Conservation (phyloP, 495 filamentous ascomycete genomes). For the Staphylotrichum tortipilum region DNA sequence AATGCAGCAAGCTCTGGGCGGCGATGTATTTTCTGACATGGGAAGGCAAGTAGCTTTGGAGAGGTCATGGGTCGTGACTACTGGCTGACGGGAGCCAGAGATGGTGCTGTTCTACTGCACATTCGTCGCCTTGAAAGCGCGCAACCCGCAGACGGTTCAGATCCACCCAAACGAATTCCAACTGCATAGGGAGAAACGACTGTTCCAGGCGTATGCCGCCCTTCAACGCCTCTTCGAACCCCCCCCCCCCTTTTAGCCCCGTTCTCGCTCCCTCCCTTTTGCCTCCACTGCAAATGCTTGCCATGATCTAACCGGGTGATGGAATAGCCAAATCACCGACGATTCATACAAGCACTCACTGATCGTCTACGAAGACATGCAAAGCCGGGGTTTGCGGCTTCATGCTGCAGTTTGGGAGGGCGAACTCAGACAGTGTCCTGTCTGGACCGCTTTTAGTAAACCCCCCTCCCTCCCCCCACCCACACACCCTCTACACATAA, state of each 20-base stretch:
- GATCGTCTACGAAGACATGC: slow-evolving; percentile 59
- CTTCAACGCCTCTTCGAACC: no score
- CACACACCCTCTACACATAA: no score
- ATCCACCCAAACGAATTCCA: slow-evolving; percentile 50
- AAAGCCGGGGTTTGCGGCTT: slow-evolving; percentile 51
- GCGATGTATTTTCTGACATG: slow-evolving; percentile 46
- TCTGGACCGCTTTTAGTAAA: slow-evolving; percentile 67
- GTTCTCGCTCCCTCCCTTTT: background rate
- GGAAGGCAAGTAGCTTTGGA: slow-evolving; percentile 35
- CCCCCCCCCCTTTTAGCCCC: no score
- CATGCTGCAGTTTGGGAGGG: slow-evolving; percentile 45
- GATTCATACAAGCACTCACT: slow-evolving; percentile 62
- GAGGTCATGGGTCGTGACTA: no score
- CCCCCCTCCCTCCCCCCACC: background rate
- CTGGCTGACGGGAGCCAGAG: slow-evolving; percentile 20
- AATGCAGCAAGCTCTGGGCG: slow-evolving; percentile 42
- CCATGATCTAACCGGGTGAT: background rate
- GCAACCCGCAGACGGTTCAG: slow-evolving; percentile 49
- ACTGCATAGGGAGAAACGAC: slow-evolving; percentile 52
- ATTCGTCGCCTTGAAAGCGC: slow-evolving; percentile 64
- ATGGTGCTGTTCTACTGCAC: slow-evolving; percentile 76
- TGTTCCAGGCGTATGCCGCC: slow-evolving; percentile 61
- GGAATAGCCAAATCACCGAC: slow-evolving; percentile 57
- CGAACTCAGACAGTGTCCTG: slow-evolving; percentile 45
- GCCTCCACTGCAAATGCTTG: background rate